Percentiles rank a stretch among this genome's conserved stretches.
Evolutionary conservation across 352 stramenopile species (phyloP).

Genomic region (Thalassiosira livingstoniorum): DNA sequence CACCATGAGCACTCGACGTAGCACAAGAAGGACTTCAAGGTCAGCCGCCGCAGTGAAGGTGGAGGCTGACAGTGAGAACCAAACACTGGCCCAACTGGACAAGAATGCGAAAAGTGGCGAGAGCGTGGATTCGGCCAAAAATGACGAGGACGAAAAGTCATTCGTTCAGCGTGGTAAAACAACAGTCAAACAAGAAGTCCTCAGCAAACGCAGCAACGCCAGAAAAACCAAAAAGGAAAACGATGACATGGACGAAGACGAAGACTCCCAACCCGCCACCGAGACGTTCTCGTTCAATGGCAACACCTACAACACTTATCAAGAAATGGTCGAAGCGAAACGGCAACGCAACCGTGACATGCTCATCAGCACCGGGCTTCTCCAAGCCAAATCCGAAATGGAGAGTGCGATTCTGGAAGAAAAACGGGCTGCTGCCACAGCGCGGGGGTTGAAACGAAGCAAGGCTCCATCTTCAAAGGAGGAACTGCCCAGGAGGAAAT

Average conservation of each 20-base stretch:
- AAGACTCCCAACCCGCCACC: background rate
- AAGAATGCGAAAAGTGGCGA: background rate
- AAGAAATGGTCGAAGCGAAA: constrained; percentile 83
- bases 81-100: background rate
- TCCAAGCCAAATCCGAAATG: constrained; percentile 53
- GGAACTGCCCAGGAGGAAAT: constrained; percentile 53
- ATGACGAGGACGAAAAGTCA: background rate
- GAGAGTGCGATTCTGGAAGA: constrained; percentile 6
- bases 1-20: constrained; percentile 4
- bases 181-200: background rate
- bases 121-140: background rate
- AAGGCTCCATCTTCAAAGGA: background rate
- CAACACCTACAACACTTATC: constrained; percentile 63
- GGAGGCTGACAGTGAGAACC: background rate
- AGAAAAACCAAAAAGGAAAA: background rate
- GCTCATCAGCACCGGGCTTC: constrained; percentile 62
- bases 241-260: background rate
- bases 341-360: constrained; percentile 70
- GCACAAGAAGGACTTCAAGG: background rate
- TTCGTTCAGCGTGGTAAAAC: background rate
- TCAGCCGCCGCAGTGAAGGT: background rate
- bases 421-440: constrained; percentile 2
- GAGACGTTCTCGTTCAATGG: constrained; percentile 66
- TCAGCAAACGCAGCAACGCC: background rate
- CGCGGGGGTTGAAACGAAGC: constrained; percentile 44